phyloP scores from a whole-genome alignment of 2,329 filamentous ascomycete species.

The Pseudonectria foliicola region DNA sequence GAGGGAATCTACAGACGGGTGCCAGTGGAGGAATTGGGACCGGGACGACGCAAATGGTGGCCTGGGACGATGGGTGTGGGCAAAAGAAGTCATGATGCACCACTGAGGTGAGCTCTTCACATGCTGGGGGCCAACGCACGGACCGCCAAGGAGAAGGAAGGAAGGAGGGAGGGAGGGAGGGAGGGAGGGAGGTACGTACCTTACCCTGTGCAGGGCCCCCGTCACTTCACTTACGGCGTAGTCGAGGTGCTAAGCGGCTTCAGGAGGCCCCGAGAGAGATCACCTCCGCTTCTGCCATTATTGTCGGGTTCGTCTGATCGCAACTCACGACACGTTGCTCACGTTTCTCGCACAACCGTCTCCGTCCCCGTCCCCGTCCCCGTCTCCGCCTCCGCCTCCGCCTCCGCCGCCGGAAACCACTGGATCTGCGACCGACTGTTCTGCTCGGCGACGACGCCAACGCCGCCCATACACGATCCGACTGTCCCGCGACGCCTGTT shows the following conservation, averaged over 20 bases:
- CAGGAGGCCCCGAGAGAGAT: constrained; percentile 2
- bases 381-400: constrained; percentile 11
- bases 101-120: constrained; percentile 13
- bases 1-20: constrained; percentile 7
- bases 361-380: constrained; percentile 10
- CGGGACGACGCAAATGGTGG: not conserved
- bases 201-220: no score
- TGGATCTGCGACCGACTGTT: constrained; percentile 6
- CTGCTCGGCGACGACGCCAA: constrained; percentile 10
- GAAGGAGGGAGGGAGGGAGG: no score
- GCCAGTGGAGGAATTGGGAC: not conserved
- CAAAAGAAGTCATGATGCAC: constrained; percentile 22
- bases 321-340: no score
- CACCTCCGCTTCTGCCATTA: constrained; percentile 1
- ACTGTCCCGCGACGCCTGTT: constrained; percentile 14
- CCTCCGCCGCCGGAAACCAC: constrained; percentile 6
- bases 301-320: no score
- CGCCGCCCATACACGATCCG: constrained; percentile 7
- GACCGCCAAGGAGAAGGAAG: constrained; percentile 15
- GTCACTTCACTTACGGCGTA: no score
- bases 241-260: no score
- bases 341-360: not conserved
- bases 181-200: no score
- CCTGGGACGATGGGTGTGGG: constrained; percentile 8
- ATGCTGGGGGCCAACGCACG: constrained; percentile 13